phyloP scores from a whole-genome alignment of 2,329 filamentous ascomycete species.

The Coleophoma crateriformis region DNA sequence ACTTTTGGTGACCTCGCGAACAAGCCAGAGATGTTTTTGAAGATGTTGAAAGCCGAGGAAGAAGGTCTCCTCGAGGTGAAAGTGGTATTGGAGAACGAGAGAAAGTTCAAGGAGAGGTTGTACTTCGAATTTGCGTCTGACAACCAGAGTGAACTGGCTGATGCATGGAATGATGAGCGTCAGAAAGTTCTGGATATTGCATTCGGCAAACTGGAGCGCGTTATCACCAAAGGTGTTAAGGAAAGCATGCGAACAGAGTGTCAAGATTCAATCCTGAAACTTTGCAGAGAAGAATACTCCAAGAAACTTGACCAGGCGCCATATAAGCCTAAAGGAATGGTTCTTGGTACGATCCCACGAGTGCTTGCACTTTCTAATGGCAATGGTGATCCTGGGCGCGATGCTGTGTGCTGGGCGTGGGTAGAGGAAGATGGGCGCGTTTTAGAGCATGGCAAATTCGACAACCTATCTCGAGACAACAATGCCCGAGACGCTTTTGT shows the following conservation, averaged over 20 bases:
- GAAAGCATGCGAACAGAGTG: slow-evolving; percentile 91
- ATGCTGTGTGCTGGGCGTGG: slow-evolving; percentile 86
- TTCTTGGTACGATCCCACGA: slow-evolving; percentile 79
- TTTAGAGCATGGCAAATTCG: slow-evolving; percentile 81
- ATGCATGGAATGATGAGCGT: slow-evolving; percentile 89
- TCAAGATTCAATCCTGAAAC: slow-evolving; percentile 84
- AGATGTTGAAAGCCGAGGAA: slow-evolving; percentile 96
- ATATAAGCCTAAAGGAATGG: slow-evolving; percentile 90
- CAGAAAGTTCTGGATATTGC: slow-evolving; percentile 79
- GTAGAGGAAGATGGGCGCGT: slow-evolving; percentile 90
- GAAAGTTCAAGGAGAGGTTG: slow-evolving; percentile 70
- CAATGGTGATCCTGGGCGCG: slow-evolving; percentile 64
- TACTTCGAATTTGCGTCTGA: slow-evolving; percentile 86
- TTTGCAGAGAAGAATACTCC: slow-evolving; percentile 83
- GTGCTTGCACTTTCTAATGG: slow-evolving; percentile 86
- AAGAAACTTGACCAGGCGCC: slow-evolving; percentile 92
- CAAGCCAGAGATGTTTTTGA: slow-evolving; percentile 83
- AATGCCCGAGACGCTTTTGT: slow-evolving; percentile 64
- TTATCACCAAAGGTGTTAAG: slow-evolving; percentile 89
- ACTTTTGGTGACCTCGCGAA: slow-evolving; percentile 75
- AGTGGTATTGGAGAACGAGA: slow-evolving; percentile 70
- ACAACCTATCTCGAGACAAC: slow-evolving; percentile 69
- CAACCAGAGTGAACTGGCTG: slow-evolving; percentile 89
- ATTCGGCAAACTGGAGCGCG: slow-evolving; percentile 72
- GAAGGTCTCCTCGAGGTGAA: slow-evolving; percentile 87